A percentile compares a stretch with the other conserved stretches of the same genome.
Evolutionary conservation across 768 basidiomycete species (phyloP).

Genomic region (Leccinum subgranulosum): DNA sequence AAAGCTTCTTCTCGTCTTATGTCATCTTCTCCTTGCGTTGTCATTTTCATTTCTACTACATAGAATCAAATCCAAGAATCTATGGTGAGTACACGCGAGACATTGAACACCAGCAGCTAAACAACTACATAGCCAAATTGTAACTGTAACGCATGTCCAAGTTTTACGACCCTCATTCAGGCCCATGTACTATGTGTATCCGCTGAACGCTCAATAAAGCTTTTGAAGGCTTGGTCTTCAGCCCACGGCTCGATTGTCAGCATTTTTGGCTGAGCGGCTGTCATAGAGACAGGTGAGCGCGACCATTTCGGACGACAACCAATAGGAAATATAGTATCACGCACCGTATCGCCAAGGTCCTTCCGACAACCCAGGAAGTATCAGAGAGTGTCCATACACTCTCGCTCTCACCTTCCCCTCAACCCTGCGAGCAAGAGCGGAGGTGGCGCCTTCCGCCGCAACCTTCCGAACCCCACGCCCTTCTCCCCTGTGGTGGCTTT

Average conservation of each 20-base stretch:
- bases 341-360: background rate
- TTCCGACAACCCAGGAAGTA: background rate
- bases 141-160: background rate
- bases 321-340: background rate
- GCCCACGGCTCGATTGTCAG: conserved; percentile 2
- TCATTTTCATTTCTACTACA: too few relatives aligned
- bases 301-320: background rate
- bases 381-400: background rate
- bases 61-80: background rate
- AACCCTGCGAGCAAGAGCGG: background rate
- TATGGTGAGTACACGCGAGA: background rate
- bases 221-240: conserved; percentile 10
- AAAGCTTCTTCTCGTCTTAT: background rate
- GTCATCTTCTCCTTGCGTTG: background rate
- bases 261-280: conserved; percentile 3
- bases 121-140: background rate
- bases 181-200: background rate
- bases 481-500: conserved; percentile 1
- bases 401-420: background rate
- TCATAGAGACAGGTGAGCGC: background rate
- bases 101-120: background rate
- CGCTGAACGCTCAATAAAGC: background rate
- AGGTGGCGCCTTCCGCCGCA: conserved; percentile 4
- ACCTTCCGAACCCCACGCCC: conserved; percentile 4
- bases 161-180: background rate